These are phyloP conservation scores for Selaginella tamariscina DNA, from an alignment of 75 land plant species.

Conservation along the genomic window DNA sequence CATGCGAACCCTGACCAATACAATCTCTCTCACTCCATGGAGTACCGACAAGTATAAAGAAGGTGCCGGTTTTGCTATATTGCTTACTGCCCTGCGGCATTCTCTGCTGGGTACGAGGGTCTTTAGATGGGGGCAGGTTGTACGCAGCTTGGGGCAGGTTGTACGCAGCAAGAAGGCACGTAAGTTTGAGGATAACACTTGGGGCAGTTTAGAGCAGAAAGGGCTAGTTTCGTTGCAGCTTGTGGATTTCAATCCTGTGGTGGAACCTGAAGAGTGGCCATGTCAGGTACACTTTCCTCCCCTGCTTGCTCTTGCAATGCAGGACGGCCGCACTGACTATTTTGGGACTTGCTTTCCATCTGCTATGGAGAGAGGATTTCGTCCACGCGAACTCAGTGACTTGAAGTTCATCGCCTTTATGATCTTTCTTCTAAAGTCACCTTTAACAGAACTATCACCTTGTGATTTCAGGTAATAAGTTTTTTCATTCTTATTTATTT, in stretches of 20 bases:
- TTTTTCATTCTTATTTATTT: neutral
- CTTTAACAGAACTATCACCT: neutral
- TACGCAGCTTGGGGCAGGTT: neutral
- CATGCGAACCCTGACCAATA: neutral
- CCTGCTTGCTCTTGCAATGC: neutral
- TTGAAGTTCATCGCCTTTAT: neutral
- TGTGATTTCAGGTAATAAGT: neutral
- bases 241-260: neutral
- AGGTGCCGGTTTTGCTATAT: neutral
- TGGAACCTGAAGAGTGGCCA: neutral
- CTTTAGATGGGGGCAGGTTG: neutral
- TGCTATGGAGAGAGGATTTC: neutral
- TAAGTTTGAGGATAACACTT: neutral
- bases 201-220: neutral
- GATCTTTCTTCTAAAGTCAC: conserved; percentile 1
- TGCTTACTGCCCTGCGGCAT: neutral
- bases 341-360: neutral
- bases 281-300: neutral
- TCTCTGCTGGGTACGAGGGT: neutral
- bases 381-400: neutral
- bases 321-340: neutral
- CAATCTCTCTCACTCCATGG: conserved; percentile 1
- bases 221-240: neutral
- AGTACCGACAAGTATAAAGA: neutral
- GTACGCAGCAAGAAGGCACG: too few relatives aligned